Percentiles rank a stretch among this genome's conserved stretches.
Evolutionary conservation across 1,284 basidiomycete genomes (phyloP).

Genomic region (Singerocomus inundabilis): DNA sequence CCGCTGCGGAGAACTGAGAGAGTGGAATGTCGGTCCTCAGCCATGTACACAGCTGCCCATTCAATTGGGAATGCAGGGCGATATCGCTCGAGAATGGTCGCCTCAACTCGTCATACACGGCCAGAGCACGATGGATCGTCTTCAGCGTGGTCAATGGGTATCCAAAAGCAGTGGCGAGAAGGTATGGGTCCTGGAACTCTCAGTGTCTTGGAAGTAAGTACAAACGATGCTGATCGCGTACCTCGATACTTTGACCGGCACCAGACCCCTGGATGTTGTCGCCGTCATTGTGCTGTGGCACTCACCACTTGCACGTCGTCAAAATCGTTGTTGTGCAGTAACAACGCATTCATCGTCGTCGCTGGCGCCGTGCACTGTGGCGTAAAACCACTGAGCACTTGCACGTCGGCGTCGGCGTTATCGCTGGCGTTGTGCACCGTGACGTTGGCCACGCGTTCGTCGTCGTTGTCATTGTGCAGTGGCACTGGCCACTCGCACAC

Average conservation of each 20-base stretch:
- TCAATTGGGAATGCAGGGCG: slow-evolving; percentile 12
- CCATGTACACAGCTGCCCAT: slow-evolving; percentile 18
- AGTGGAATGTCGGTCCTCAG: slow-evolving; percentile 18
- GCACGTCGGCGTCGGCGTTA: too few species aligned
- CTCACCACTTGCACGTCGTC: too few species aligned
- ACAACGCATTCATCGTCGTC: too few species aligned
- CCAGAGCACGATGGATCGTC: slow-evolving; percentile 37
- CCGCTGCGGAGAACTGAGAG: slow-evolving; percentile 8
- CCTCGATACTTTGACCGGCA: slow-evolving; percentile 57
- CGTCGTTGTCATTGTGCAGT: too few species aligned
- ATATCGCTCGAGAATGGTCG: slow-evolving; percentile 40
- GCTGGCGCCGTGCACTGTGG: too few species aligned
- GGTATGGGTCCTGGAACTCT: slow-evolving; percentile 39
- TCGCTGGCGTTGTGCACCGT: too few species aligned
- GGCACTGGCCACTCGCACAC: too few species aligned
- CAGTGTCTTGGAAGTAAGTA: too few species aligned
- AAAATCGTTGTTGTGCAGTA: too few species aligned
- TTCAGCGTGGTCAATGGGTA: slow-evolving; percentile 37
- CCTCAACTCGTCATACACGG: slow-evolving; percentile 43
- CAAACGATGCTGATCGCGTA: slow-evolving; percentile 17
- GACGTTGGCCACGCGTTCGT: too few species aligned
- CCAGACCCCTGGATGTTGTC: slow-evolving; percentile 56
- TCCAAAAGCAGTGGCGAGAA: slow-evolving; percentile 45
- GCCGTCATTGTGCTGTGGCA: too few species aligned
- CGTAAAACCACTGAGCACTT: too few species aligned